phyloP scores from a whole-genome alignment of 2,329 filamentous ascomycete genomes.

The Biscogniauxia sp. region DNA sequence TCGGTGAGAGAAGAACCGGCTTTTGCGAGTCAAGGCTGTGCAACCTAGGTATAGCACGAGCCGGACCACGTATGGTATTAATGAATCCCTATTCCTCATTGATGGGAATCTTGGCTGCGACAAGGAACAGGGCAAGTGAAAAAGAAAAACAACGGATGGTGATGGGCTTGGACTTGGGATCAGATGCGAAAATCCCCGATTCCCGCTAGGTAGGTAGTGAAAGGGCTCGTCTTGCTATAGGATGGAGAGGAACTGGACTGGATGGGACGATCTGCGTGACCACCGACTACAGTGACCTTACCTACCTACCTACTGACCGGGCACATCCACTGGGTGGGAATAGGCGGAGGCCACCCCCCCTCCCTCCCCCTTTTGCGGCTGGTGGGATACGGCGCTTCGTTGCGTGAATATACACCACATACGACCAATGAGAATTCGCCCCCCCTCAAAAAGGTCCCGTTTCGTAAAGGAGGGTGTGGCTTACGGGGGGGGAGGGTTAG shows the following conservation, averaged over 20 bases:
- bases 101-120: background rate
- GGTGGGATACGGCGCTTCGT: conserved; percentile 26
- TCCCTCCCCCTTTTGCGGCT: conserved; percentile 11
- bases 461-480: background rate
- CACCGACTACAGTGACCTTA: no score
- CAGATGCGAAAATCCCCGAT: background rate
- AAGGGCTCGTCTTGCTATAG: background rate
- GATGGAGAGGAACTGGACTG: background rate
- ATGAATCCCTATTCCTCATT: background rate
- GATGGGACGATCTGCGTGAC: background rate
- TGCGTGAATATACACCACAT: conserved; percentile 14
- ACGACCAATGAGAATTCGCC: conserved; percentile 21
- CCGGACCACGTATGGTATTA: no score
- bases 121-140: background rate
- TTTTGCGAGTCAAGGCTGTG: background rate
- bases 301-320: no score
- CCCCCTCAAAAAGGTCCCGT: conserved; percentile 1
- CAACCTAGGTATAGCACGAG: background rate
- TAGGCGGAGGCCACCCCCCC: background rate
- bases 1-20: background rate
- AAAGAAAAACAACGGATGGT: background rate
- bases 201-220: background rate
- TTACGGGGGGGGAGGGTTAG: background rate
- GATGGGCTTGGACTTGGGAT: background rate
- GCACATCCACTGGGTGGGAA: background rate